Base-by-base conservation (phyloP, 768 basidiomycete genomes). In the Termitomyces sp. region DNA sequence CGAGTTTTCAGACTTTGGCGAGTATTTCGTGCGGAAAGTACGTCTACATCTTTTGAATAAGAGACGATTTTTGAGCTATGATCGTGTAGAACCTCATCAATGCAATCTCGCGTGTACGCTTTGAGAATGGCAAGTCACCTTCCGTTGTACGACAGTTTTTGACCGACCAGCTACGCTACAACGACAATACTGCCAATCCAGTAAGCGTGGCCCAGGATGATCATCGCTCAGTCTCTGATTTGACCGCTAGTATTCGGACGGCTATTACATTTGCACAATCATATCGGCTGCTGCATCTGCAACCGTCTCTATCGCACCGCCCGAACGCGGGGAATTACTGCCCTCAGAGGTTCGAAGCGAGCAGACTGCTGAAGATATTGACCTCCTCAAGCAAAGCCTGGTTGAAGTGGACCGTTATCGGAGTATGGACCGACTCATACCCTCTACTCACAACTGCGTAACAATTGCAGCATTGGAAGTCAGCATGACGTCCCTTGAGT, bases 21-120 rank as follows among this genome's bases (percentile, higher is more conserved):
- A 97, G 61, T 98, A 98, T 68, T 95, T 97, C 63, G 89, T 98
- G 26, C 88, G 91, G 61, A 96, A 96, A 83, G 96, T 90, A 57
- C 52, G 78, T 65, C 41, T 19, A 26, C 45, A 57, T 51, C 15
- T 37, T 54, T 38, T 26, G 47, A 24, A n/a, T 24, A 21, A n/a
- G 7, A 34, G 34, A 9, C 12, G 48, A 50, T 21, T 52, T 34
- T 58, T 17, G 57, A 40, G n/a, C 11, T 3, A 17, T 30, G 45
- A 2, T 34, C 42, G 47, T 62, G 5, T 63, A 95, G 92, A 80
- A 80, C 52, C 76, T 96, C 52, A 71, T 98, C 53, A 83, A 85
- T 61, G 86, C 93, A 14, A 86, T 96, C 32, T 88, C 94, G 14
- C 81, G 87, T 62, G 84, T 95, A 50, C 86, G 94, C 2, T 92